These are phyloP conservation scores for Chloranthus sessilifolius DNA, from an alignment of 164 flowering plant genomes.

Conservation along the genomic window DNA sequence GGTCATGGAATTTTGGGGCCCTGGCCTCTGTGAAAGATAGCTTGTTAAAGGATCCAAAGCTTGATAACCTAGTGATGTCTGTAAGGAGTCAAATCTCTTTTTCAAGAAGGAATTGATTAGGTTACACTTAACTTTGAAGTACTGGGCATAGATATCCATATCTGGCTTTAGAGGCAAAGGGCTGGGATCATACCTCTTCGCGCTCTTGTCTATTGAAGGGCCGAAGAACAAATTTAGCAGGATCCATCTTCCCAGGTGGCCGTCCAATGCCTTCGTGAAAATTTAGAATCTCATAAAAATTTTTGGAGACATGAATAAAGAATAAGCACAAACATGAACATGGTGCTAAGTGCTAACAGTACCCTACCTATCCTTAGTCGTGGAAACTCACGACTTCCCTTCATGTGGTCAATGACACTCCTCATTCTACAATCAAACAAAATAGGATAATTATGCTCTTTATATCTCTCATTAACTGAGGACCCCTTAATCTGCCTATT, in stretches of 20 bases:
- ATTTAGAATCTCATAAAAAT: background rate
- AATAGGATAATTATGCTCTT: no score
- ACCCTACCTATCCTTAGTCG: constrained; percentile 75
- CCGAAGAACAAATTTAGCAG: constrained; percentile 66
- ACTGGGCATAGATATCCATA: no score
- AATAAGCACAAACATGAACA: background rate
- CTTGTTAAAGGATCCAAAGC: no score
- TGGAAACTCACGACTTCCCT: constrained; percentile 79
- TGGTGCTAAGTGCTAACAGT: no score
- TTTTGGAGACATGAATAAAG: background rate
- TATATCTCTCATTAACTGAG: no score
- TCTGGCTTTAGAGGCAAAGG: background rate
- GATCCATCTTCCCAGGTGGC: constrained; percentile 91
- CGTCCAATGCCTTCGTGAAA: constrained; percentile 74
- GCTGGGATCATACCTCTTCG: constrained; percentile 55
- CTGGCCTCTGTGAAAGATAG: no score
- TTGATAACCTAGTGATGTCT: no score
- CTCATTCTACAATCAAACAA: constrained; percentile 60
- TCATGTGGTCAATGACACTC: constrained; percentile 68
- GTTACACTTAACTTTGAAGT: no score
- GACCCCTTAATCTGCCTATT: no score
- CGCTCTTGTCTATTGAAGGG: constrained; percentile 70
- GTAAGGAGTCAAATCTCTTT: no score
- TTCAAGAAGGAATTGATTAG: no score
- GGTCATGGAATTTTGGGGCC: no score